Evolutionary conservation across 2,329 filamentous ascomycete species (phyloP).

Genomic region (Dactylellina leptospora): DNA sequence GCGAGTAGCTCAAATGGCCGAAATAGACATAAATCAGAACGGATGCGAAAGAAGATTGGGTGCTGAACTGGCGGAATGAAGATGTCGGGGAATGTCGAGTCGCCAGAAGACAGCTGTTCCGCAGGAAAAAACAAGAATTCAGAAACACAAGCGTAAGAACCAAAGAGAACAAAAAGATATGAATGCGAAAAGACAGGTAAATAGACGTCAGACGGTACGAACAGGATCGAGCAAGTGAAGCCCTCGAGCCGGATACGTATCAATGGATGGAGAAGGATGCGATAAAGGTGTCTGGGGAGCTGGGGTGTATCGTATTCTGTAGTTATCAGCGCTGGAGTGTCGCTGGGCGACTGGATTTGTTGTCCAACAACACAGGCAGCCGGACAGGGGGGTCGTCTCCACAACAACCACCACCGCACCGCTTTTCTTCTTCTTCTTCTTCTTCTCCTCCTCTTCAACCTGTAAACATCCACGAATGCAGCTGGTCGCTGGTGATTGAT

Average conservation of each 20-base stretch:
- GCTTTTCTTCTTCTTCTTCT: too few relatives aligned
- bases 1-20: conserved; percentile 1
- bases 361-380: conserved; percentile 45
- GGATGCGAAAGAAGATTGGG: conserved; percentile 1
- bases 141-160: conserved; percentile 15
- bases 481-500: too few relatives aligned
- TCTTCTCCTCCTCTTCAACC: too few relatives aligned
- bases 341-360: conserved; percentile 30
- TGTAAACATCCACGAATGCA: too few relatives aligned
- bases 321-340: background rate
- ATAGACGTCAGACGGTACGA: conserved; percentile 1
- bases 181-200: background rate
- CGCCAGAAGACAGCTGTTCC: conserved; percentile 25
- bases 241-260: background rate
- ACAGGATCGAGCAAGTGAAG: background rate
- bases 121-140: conserved; percentile 6
- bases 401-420: too few relatives aligned
- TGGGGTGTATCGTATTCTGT: conserved; percentile 32
- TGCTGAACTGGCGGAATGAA: conserved; percentile 21
- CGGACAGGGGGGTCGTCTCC: conserved; percentile 36
- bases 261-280: conserved; percentile 20
- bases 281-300: conserved; percentile 8
- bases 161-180: background rate
- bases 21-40: conserved; percentile 19
- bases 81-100: conserved; percentile 36